Evolutionary conservation across 169 alveolate species (phyloP).

Genomic region (Besnoitia besnoiti): DNA sequence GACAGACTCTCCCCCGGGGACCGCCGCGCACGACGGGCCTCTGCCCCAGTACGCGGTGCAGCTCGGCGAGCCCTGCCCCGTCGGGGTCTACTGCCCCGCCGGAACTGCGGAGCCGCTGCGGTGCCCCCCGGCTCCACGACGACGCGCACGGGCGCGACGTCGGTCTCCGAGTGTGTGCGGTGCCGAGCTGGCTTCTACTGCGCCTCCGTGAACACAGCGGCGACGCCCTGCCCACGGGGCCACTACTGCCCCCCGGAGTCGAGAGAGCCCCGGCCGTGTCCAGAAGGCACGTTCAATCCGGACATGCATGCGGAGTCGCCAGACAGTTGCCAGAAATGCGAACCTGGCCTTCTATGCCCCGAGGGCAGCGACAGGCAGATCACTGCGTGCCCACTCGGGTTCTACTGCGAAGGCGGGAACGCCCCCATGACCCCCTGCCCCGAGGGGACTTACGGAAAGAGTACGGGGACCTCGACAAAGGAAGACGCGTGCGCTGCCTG

Average conservation of each 20-base stretch:
- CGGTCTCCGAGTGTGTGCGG: neutral
- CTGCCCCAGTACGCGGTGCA: slow-evolving; percentile 16
- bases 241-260: slow-evolving; percentile 63
- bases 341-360: slow-evolving; percentile 56
- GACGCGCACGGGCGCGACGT: neutral
- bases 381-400: slow-evolving; percentile 73
- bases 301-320: neutral
- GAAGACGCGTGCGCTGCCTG: slow-evolving; percentile 3
- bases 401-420: slow-evolving; percentile 76
- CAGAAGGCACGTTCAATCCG: slow-evolving; percentile 57
- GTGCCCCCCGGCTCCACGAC: slow-evolving; percentile 48
- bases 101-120: slow-evolving; percentile 60
- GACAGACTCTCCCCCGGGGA: neutral
- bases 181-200: slow-evolving; percentile 30
- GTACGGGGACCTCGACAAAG: neutral
- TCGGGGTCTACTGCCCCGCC: slow-evolving; percentile 77
- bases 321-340: slow-evolving; percentile 46
- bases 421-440: slow-evolving; percentile 73
- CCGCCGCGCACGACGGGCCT: neutral
- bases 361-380: slow-evolving; percentile 38
- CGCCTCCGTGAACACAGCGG: neutral
- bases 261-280: slow-evolving; percentile 50
- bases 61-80: slow-evolving; percentile 74
- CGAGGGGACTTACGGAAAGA: slow-evolving; percentile 26
- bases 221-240: slow-evolving; percentile 42